Evolutionary conservation across 345 rosid genomes (phyloP).

Genomic region (Atalantia buxifolia): DNA sequence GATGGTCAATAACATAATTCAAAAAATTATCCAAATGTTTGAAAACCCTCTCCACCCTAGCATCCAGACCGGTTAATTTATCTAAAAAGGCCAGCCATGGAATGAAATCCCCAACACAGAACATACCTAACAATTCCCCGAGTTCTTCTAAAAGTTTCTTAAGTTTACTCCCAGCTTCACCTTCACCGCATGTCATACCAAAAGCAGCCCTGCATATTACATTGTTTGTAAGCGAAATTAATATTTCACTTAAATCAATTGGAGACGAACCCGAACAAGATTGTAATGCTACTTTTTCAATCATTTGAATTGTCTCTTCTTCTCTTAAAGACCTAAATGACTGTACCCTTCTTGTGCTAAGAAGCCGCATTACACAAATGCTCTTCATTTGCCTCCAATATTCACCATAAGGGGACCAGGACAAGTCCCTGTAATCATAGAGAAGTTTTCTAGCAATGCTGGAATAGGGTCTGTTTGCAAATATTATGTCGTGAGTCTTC

Average conservation of each 20-base stretch:
- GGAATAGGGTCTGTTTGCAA: conserved; percentile 10
- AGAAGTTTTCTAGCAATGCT: background rate
- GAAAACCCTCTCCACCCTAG: conserved; percentile 13
- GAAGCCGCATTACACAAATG: conserved; percentile 13
- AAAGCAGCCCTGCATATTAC: conserved; percentile 12
- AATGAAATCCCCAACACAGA: conserved; percentile 8
- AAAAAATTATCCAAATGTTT: conserved; percentile 19
- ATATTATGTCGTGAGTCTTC: conserved; percentile 8
- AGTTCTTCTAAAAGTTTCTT: conserved; percentile 6
- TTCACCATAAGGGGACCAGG: conserved; percentile 13
- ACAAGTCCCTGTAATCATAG: conserved; percentile 9
- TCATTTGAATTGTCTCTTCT: conserved; percentile 12
- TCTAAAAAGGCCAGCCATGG: conserved; percentile 19
- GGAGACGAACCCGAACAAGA: background rate
- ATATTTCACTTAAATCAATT: conserved; percentile 12
- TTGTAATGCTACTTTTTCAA: background rate
- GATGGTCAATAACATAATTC: conserved; percentile 16
- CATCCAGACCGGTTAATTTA: conserved; percentile 14
- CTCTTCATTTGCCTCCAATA: conserved; percentile 25
- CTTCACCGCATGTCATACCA: conserved; percentile 8
- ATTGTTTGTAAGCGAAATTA: background rate
- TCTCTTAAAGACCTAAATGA: conserved; percentile 18
- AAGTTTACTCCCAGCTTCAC: conserved; percentile 1
- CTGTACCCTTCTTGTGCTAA: conserved; percentile 11
- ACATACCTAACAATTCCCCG: conserved; percentile 7